Evolutionary conservation across 345 rosid genomes (phyloP).

Genomic region (Excoecaria agallocha): DNA sequence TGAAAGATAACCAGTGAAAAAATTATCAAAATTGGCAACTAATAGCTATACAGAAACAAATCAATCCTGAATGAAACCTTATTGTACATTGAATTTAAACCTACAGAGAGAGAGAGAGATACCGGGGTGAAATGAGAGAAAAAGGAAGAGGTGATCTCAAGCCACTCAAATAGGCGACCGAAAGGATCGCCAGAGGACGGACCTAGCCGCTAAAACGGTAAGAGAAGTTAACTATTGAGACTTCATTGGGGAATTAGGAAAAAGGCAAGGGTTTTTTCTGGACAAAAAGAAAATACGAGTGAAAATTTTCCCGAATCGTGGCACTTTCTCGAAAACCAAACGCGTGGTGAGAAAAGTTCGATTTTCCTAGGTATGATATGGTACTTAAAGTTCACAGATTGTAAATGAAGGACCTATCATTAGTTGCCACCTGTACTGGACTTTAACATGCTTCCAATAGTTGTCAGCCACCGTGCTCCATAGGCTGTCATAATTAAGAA

Average conservation of each 20-base stretch:
- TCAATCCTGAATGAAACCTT: background rate
- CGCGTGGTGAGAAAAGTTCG: conserved; percentile 35
- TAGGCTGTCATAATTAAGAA: too few species aligned
- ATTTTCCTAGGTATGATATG: background rate
- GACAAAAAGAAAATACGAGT: conserved; percentile 9
- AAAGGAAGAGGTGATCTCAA: background rate
- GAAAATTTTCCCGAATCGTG: conserved; percentile 36
- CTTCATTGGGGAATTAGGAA: conserved; percentile 15
- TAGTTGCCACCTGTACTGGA: conserved; percentile 16
- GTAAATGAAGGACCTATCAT: conserved; percentile 13
- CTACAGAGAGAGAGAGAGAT: background rate
- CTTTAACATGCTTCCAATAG: background rate
- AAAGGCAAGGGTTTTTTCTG: conserved; percentile 31
- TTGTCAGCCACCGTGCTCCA: too few species aligned
- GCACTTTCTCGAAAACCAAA: conserved; percentile 52
- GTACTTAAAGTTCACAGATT: background rate
- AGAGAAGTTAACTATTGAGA: background rate
- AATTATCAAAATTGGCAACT: background rate
- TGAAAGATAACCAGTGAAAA: background rate
- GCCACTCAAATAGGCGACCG: conserved; percentile 12
- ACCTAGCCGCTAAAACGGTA: conserved; percentile 3
- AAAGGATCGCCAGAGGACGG: conserved; percentile 22
- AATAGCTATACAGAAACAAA: background rate
- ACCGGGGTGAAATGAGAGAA: conserved; percentile 18
- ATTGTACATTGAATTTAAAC: background rate